Percentiles rank a stretch among this genome's conserved stretches.
Evolutionary conservation across 331 rosid genomes (phyloP).

Genomic region (Rosa hybrid): DNA sequence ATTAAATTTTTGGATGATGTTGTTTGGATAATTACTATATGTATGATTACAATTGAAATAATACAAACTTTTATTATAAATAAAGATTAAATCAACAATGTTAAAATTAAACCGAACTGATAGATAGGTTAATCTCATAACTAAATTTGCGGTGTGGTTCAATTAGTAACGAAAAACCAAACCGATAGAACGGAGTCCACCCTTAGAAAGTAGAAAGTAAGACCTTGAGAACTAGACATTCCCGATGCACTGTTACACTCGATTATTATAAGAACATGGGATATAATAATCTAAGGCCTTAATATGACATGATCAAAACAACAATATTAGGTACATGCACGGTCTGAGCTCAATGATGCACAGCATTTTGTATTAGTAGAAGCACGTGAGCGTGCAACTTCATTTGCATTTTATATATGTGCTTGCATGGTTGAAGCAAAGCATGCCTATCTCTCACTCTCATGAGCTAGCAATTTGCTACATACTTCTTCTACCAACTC

Average conservation of each 20-base stretch:
- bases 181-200: no score
- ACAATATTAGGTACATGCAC: conserved; percentile 27
- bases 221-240: background rate
- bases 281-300: background rate
- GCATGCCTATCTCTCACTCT: conserved; percentile 11
- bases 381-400: conserved; percentile 39
- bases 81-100: no score
- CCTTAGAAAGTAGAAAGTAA: background rate
- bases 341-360: conserved; percentile 36
- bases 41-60: no score
- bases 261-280: background rate
- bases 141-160: no score
- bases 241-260: conserved; percentile 4
- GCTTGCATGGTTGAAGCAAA: background rate
- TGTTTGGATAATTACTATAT: no score
- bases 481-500: conserved; percentile 21
- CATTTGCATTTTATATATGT: background rate
- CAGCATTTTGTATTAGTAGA: conserved; percentile 11
- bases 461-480: background rate
- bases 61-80: no score
- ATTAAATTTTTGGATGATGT: no score
- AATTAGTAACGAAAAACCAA: no score
- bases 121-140: no score
- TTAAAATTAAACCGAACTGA: no score
- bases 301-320: conserved; percentile 14